Evolutionary conservation across 208 protist species (phyloP), one percentile per base, ranked within the genome.

Genomic region (Spongospora subterranea): DNA sequence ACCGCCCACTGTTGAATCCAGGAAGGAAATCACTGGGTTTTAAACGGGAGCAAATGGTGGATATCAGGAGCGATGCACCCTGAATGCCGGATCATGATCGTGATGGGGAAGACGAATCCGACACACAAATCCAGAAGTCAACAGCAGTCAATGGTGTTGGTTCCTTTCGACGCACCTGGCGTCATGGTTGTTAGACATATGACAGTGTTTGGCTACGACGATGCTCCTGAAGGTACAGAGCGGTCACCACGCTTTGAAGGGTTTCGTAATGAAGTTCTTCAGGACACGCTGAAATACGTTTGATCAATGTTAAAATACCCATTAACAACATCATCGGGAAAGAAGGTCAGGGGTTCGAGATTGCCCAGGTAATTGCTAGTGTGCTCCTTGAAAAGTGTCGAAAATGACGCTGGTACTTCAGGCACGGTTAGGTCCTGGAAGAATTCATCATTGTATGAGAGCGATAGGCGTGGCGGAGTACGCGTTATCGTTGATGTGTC

Each of bases 401-500:
- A n/a, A 82, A 6, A 39, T 82, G 13, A 24, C 39, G 46, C 32
- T 29, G 50, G 20, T 17, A 32, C 46, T 45, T 88, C 90, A 95
- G 91, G 93, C 92, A 1, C 88, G 95, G 0, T 92, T 97, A 1
- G 95, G 95, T 13, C 95, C 96, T 20, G 96, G 96, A 0, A 92
- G 96, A 38, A 96, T 97, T 46, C 96, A 97, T 77, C 96, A 97
- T 91, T 97, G 96, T 91, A 97, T 97, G 96, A 92, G 96, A 11
- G n/a, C 90, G 0, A 94, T 97, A 66, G 96, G 96, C 35, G 39
- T 95, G 0, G 93, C 94, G 1, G 96, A 97, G 89, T 89, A 94
- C 11, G 65, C 91, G 11, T 88, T 97, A 0, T 92, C 94, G 20
- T 11, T 89, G 43, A 20, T 38, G 0, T 92, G 50, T 24, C 20